Evolutionary conservation across 2,329 filamentous ascomycete genomes (phyloP), one percentile per base, ranked within the genome.

Genomic region (Botrytis sinoallii): DNA sequence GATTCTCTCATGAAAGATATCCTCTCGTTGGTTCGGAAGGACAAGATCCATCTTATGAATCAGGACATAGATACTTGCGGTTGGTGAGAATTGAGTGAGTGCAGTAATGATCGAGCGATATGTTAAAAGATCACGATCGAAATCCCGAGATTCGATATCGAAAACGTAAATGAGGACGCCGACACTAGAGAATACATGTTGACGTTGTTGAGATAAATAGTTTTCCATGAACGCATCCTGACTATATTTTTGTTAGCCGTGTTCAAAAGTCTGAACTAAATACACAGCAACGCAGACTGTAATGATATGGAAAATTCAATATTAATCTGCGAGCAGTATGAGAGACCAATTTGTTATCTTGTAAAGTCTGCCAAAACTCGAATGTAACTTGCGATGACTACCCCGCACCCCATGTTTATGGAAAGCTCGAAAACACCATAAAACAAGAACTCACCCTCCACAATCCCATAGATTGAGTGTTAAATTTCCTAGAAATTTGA

Each of bases 21-120:
- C 86, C 81, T 94, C 91, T 75, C 95, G 92, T 77, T 92, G 89
- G 73, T 92, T 89, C 57, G 91, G 89, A 77, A 95, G 92, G 67
- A 98, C 94, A 40, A 99, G 89, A 82, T 99, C 96, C 93, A 99
- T 98, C 84, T 99, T 99, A 90, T 99, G 96, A 77, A 99, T 93
- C 63, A 99, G 89, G 75, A 96, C 93, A 84, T 98, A 99, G 79
- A 99, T 91, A 82, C 93, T 93, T 76, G 95, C 94, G 4, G 86
- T 85, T 46, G 89, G 86, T 29, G 93, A 97, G 86, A 91, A 97
- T 84, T 98, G 95, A 72, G 91, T 88, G 57, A 99, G 87, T 0
- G 96, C 96, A 68, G 91, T 90, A 78, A 98, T 93, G 82, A 98
- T 96, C 77, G 93, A 92, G 70, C 92, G 90, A 85, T 98, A 99